Evolutionary conservation across 768 basidiomycete species (phyloP), one percentile per base, ranked within the genome.

Genomic region (Tricholoma bakamatsutake): DNA sequence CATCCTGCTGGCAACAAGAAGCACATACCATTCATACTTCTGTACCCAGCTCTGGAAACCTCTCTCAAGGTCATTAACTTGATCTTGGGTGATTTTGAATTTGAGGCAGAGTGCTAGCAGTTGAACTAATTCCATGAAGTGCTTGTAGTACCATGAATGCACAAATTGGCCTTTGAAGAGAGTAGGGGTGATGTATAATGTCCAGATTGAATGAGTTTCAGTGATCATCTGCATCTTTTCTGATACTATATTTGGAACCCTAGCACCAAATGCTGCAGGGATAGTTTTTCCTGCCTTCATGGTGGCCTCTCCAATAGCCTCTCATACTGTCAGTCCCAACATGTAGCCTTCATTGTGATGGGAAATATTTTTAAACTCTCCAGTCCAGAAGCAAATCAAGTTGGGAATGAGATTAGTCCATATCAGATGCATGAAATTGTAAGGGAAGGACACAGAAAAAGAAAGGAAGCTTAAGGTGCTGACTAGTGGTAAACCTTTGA

Each of bases 41-140:
- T 60, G 10, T 2, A 76, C 75, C 76, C 76, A 78, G 5, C 56
- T 30, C 4, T 43, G 40, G 59, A 77, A 71, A 0, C 69, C 71
- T 71, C 68, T 24, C 21, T 24, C 21, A 24, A 24, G 21, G 21
- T 24, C 21, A 24, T 24, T 3, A 24, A 24, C 3, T 45, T 72
- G 66, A 2, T 50, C 53, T n/a, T 42, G 18, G 0, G 59, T 57
- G 17, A 70, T 54, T 46, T 69, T 62, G 30, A 67, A 73, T 46
- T 70, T 59, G 2, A 76, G 64, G 28, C 63, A 64, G 8, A 59
- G 33, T 27, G 30, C 11, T 15, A 51, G 34, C 6, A 51, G 50
- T 35, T 13, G 3, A 51, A 51, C 50, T 37, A 51, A 51, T 37
- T 51, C 27, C 18, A 51, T 51, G 33, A 51, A 51, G 33, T 51